phyloP scores from a whole-genome alignment of 441 rosid genomes.

The Aleurites moluccanus region DNA sequence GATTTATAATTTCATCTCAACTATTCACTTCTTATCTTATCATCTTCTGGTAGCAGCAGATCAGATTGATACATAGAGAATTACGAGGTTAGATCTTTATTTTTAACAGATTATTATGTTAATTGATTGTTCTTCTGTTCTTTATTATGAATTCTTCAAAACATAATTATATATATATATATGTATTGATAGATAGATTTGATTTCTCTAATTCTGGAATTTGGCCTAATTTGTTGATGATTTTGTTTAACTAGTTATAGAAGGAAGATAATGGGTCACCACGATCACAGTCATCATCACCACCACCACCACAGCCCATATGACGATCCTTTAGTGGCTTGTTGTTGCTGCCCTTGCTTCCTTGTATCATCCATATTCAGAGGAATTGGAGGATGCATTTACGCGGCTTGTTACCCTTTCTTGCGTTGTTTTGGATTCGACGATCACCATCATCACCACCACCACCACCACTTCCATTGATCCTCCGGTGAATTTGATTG shows the following conservation, averaged over 20 bases:
- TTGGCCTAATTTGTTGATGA: conserved; percentile 13
- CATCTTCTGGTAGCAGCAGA: not conserved
- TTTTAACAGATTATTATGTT: not conserved
- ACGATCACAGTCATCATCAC: conserved; percentile 30
- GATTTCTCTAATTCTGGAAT: not conserved
- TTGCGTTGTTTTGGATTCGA: conserved; percentile 38
- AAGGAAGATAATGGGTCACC: conserved; percentile 24
- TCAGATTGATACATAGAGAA: not conserved
- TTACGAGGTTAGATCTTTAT: not conserved
- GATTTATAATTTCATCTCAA: too few species aligned
- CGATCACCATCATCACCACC: conserved; percentile 31
- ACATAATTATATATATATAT: too few species aligned
- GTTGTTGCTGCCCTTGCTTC: conserved; percentile 48
- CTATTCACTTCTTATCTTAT: too few species aligned
- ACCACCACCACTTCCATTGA: conserved; percentile 26
- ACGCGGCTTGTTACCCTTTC: conserved; percentile 34
- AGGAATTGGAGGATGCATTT: conserved; percentile 36
- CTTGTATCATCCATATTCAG: conserved; percentile 30
- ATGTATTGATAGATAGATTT: not conserved
- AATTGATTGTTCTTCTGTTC: not conserved
- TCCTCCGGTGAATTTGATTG: not conserved
- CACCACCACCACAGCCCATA: conserved; percentile 37
- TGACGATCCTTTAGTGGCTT: conserved; percentile 44
- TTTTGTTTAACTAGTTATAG: conserved; percentile 7
- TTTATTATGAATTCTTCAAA: too few species aligned